These are phyloP conservation scores for Aurinia saxatilis DNA, from an alignment of 345 rosid species.

Conservation along the genomic window DNA sequence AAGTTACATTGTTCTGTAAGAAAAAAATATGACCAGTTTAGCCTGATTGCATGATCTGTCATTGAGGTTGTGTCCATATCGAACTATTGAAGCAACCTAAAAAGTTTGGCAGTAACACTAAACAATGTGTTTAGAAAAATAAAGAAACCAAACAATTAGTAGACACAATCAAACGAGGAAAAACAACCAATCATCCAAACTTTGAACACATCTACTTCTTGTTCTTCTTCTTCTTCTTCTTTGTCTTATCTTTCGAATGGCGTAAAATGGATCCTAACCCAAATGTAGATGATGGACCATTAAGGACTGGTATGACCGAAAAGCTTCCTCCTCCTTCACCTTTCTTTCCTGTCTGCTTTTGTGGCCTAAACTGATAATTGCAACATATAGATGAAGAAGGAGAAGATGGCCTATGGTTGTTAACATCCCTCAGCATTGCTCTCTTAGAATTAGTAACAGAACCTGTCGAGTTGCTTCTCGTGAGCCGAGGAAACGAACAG, in stretches of 20 bases:
- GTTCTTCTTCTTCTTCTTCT: slow-evolving; percentile 23
- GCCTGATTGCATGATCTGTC: background rate
- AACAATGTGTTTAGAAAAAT: background rate
- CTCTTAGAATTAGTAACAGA: slow-evolving; percentile 37
- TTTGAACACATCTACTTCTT: slow-evolving; percentile 5
- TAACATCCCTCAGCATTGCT: slow-evolving; percentile 28
- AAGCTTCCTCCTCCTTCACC: slow-evolving; percentile 37
- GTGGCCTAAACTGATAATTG: slow-evolving; percentile 35
- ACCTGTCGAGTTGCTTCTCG: slow-evolving; percentile 69
- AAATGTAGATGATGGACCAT: slow-evolving; percentile 38
- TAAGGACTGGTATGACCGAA: slow-evolving; percentile 46
- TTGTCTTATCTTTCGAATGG: slow-evolving; percentile 16
- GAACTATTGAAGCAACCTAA: background rate
- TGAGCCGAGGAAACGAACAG: slow-evolving; percentile 51
- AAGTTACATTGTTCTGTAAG: background rate
- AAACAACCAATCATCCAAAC: background rate
- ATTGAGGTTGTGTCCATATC: slow-evolving; percentile 7
- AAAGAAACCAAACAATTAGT: background rate
- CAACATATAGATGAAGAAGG: slow-evolving; percentile 16
- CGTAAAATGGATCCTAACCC: slow-evolving; percentile 23
- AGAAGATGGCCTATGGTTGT: slow-evolving; percentile 29
- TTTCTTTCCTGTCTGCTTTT: slow-evolving; percentile 37
- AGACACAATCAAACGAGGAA: background rate
- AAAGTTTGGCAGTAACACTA: slow-evolving; percentile 5
- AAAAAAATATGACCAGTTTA: background rate